Conservation (phyloP, 2,329 filamentous ascomycete genomes). For the Fusarium begoniae region DNA sequence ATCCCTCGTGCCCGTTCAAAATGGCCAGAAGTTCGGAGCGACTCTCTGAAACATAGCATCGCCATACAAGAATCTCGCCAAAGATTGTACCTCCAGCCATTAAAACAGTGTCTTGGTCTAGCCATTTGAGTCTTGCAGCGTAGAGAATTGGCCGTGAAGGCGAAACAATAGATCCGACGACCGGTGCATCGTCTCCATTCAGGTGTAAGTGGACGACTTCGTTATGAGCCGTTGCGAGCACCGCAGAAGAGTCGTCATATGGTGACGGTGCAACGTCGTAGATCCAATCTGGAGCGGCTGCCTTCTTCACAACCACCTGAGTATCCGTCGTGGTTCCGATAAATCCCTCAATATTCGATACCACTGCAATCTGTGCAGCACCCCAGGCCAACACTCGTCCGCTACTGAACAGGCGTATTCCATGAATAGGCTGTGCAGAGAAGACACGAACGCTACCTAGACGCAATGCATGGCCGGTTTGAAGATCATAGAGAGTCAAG, state of each 20-base stretch:
- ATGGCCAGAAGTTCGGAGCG: slow-evolving; percentile 58
- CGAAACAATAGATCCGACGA: slow-evolving; percentile 63
- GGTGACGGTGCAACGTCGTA: slow-evolving; percentile 70
- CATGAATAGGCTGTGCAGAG: slow-evolving; percentile 76
- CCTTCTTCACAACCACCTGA: slow-evolving; percentile 46
- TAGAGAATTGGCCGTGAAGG: slow-evolving; percentile 88
- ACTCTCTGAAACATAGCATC: slow-evolving; percentile 58
- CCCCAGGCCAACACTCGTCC: slow-evolving; percentile 73
- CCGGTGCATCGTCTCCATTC: slow-evolving; percentile 44
- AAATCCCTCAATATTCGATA: slow-evolving; percentile 37
- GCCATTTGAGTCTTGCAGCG: slow-evolving; percentile 77
- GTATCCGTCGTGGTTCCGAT: slow-evolving; percentile 38
- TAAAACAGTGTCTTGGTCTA: slow-evolving; percentile 67
- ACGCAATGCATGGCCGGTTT: slow-evolving; percentile 44
- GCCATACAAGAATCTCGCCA: slow-evolving; percentile 93
- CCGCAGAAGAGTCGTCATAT: slow-evolving; percentile 54
- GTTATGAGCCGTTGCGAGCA: slow-evolving; percentile 88
- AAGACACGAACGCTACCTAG: slow-evolving; percentile 65
- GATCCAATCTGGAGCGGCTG: slow-evolving; percentile 76
- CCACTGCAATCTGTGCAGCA: slow-evolving; percentile 63
- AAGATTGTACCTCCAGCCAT: slow-evolving; percentile 93
- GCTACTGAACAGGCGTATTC: slow-evolving; percentile 61
- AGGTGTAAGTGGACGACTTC: slow-evolving; percentile 67
- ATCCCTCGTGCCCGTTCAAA: slow-evolving; percentile 82
- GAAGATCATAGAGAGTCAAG: slow-evolving; percentile 62